Percentiles rank a stretch among this genome's conserved stretches.
These are phyloP conservation scores for Datisca glomerata DNA, from an alignment of 306 rosid species.

Conservation along the genomic window DNA sequence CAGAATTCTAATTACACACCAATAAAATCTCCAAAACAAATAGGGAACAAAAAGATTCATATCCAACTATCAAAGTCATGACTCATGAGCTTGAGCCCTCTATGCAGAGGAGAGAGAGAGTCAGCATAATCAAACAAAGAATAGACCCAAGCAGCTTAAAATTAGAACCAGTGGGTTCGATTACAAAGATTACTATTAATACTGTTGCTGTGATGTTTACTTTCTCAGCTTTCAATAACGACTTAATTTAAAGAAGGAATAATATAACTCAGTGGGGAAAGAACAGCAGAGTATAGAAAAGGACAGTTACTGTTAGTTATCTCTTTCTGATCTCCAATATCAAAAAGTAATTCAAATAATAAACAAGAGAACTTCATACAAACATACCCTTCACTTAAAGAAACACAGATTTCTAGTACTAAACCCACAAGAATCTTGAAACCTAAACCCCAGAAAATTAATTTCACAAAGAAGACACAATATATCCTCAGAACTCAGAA, in stretches of 20 bases:
- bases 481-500: background rate
- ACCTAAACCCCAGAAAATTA: background rate
- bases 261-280: background rate
- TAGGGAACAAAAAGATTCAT: background rate
- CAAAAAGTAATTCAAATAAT: background rate
- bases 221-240: no score
- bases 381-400: no score
- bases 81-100: background rate
- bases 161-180: no score
- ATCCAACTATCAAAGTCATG: background rate
- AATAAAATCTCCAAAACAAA: no score
- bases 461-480: background rate
- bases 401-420: background rate
- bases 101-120: background rate
- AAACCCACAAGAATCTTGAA: background rate
- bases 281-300: background rate
- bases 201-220: no score
- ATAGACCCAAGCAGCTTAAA: no score
- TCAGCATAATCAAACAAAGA: background rate
- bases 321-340: background rate
- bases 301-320: background rate
- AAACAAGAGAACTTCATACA: no score
- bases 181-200: no score
- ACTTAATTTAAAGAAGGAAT: no score
- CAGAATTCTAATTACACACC: no score